Percentiles rank a stretch among this genome's conserved stretches.
phyloP scores from a whole-genome alignment of 345 rosid genomes.

The Carallia pectinifolia region DNA sequence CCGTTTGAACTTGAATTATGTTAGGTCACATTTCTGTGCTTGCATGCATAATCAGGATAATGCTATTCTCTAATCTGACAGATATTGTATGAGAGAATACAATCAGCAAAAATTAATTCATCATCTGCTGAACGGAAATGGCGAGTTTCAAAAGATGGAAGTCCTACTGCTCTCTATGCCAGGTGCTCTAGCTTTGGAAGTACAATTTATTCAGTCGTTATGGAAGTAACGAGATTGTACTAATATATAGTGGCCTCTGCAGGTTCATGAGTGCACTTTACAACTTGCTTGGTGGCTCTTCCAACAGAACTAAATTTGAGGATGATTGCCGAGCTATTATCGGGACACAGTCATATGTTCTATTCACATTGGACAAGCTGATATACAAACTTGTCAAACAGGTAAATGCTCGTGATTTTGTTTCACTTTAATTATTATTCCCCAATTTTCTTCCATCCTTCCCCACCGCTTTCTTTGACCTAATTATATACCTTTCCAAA shows the following conservation, averaged over 20 bases:
- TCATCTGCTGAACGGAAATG: conserved; percentile 86
- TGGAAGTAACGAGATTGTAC: conserved; percentile 2
- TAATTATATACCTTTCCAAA: conserved; percentile 7
- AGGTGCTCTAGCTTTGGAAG: conserved; percentile 46
- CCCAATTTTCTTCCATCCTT: not conserved
- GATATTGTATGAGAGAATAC: conserved; percentile 85
- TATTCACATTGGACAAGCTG: conserved; percentile 92
- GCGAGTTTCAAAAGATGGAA: conserved; percentile 71
- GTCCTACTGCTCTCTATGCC: conserved; percentile 71
- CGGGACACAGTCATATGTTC: conserved; percentile 91
- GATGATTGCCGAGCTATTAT: conserved; percentile 95
- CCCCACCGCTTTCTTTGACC: not conserved
- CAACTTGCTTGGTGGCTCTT: conserved; percentile 89
- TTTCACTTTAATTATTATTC: conserved; percentile 1
- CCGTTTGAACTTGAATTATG: not conserved
- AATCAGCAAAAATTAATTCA: conserved; percentile 87
- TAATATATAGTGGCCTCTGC: conserved; percentile 15
- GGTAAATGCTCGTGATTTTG: conserved; percentile 37
- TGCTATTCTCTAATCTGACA: conserved; percentile 25
- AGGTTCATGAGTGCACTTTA: conserved; percentile 92
- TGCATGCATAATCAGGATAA: conserved; percentile 14
- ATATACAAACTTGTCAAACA: conserved; percentile 89
- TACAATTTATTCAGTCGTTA: not conserved
- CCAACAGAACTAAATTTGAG: conserved; percentile 91
- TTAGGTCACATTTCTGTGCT: not conserved